phyloP scores from a whole-genome alignment of 2,329 filamentous ascomycete genomes.

The Ceratocystis variospora region DNA sequence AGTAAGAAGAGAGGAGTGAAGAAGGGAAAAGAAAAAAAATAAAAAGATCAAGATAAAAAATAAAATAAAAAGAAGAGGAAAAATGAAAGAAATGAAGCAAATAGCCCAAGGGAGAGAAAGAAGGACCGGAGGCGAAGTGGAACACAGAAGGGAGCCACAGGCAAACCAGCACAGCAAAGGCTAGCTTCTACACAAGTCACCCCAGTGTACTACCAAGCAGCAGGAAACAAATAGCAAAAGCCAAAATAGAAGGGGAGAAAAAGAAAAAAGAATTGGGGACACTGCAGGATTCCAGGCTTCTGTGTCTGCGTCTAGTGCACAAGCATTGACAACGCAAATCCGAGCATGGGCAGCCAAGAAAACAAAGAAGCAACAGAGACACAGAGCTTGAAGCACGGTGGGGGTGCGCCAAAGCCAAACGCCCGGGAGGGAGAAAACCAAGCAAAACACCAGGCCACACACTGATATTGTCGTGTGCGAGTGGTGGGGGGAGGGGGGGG shows the following conservation, averaged over 20 bases:
- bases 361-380: not conserved
- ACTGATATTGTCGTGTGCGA: not conserved
- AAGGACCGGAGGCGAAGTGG: slow-evolving; percentile 14
- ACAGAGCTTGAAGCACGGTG: not conserved
- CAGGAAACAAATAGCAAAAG: slow-evolving; percentile 7
- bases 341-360: slow-evolving; percentile 3
- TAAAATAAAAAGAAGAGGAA: not conserved
- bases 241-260: slow-evolving; percentile 12
- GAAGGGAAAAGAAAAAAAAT: not conserved
- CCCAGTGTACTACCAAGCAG: not conserved
- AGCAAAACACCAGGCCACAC: not conserved
- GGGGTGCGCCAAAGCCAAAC: not conserved
- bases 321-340: slow-evolving; percentile 8
- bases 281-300: not conserved
- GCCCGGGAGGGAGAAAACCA: not conserved
- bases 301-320: not conserved
- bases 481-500: not conserved
- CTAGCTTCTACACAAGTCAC: not conserved
- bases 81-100: slow-evolving; percentile 7
- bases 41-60: not conserved
- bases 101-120: slow-evolving; percentile 16
- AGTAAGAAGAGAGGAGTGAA: not conserved
- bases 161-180: not conserved
- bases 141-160: not conserved
- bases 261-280: not conserved